Evolutionary conservation across 345 rosid species (phyloP), one percentile per base, ranked within the genome.

Genomic region (Eutrema heterophyllum): DNA sequence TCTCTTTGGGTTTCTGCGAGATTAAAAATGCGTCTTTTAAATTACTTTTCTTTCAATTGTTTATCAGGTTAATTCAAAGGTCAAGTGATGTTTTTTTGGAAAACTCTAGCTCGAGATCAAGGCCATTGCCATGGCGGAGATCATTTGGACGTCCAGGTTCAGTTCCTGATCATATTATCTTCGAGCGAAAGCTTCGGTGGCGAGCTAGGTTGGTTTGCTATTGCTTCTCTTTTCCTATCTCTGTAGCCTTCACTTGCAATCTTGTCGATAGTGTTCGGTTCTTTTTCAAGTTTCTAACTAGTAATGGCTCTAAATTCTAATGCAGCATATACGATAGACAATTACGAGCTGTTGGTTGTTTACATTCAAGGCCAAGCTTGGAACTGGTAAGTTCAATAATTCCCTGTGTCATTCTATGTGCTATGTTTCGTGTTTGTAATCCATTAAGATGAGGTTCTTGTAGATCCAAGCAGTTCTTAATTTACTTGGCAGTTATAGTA

Each of bases 151-250:
- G 84, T 73, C 81, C 80, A 6, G 87, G 92, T 9, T 76, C 81
- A 7, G 86, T 79, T 45, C 83, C 87, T 43, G 64, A 80, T 44
- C 62, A 71, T 56, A 80, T 81, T 60, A 65, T 87, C 15, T 78
- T 79, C 7, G 83, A 82, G 56, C 78, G 86, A 60, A 92, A 85
- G 82, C 85, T 89, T 75, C 84, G 74, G 7, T 89, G 92, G 97
- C 93, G 89, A 52, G 84, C 84, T 44, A 89, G 97, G 96, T 92
- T 79, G 16, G 15, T 68, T 40, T 10, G 14, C 15, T 16, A 14
- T 24, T 21, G 36, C 26, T 55, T 54, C 21, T 21, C 24, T 38
- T 14, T 14, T 0, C 0, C 7, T 43, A 2, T 13, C 15, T 14
- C 16, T 14, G 6, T 13, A 5, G 14, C 15, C 15, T 5, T 54